Evolutionary conservation across 805 yeast genomes (phyloP), one percentile per base, ranked within the genome.

Genomic region (Teunomyces panamensis): DNA sequence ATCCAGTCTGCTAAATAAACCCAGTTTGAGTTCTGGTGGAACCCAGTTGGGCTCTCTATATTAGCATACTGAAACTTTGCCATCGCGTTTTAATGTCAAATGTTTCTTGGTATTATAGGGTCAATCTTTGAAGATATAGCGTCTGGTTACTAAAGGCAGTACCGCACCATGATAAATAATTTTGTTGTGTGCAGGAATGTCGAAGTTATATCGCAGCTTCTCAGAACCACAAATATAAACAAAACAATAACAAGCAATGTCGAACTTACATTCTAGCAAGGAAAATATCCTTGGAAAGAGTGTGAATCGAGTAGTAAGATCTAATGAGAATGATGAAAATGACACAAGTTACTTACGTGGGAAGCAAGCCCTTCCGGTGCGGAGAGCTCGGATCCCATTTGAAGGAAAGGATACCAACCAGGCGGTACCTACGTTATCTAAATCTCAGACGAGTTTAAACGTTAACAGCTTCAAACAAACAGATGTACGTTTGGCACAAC

Each of bases 1-100:
- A 87, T 67, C 95, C 97, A 89, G 62, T 89, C 90, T 13, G 83
- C 85, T 53, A 91, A 70, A 65, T 91, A 92, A 17, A 88, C 89
- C 96, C 75, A 69, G 41, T 37, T 37, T 13, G 41, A 37, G 20
- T 37, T 37, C 41, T 37, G 41, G 30, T 24, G 36, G n/a, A 29
- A 30, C n/a, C 35, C 28, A 30, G 34, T 16, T 6, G 44, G 13
- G n/a, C 29, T 28, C 27, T 10, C 14, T 20, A 28, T 39, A 29
- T 27, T 39, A 9, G 43, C 33, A 39, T 14, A 39, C 43, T 13
- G 43, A 10, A 16, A 44, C 27, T 50, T 17, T 43, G 34, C 33
- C 44, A 44, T 33, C 47, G 8, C 14, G 13, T 7, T 6, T 13
- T 13, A 13, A 8, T 14, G 34, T 32, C 34, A 32, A 32, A 32